Evolutionary conservation across 2,329 filamentous ascomycete species (phyloP), one percentile per base, ranked within the genome.

Genomic region (Alternaria arbusti): DNA sequence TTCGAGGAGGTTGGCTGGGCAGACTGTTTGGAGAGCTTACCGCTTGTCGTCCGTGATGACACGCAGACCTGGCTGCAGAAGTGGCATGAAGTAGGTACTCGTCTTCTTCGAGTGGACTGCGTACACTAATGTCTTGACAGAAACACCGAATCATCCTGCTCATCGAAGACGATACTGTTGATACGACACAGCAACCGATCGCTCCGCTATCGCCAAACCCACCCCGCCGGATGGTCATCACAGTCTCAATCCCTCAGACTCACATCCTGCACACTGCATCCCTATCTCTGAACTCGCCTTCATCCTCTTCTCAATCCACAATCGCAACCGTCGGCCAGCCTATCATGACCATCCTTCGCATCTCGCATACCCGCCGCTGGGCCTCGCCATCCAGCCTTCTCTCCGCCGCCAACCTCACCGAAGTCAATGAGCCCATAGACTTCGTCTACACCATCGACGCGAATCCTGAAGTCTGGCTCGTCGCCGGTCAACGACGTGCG

Each of bases 201-300:
- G 73, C 75, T 4, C 72, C 73, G 47, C 66, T 59, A 30, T 78
- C 73, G 4, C 72, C 44, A 74, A 79, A 77, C 22, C 82, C 86
- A 20, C 84, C 79, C 65, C 86, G 86, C 20, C 89, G 89, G 12
- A 94, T 99, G 70, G 84, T 91, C 28, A 96, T 99, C 57, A 92
- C 94, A 0, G 94, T 99, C 13, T 93, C 97, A 62, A 89, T 99
- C 1, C 95, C 95, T 0, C 89, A 91, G 1, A 85, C 97, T 2
- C 88, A 92, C 51, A 88, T 97, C 20, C 87, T 98, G 0, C 91
- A 97, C 79, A 96, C 92, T 0, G 90, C 91, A 3, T 88, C 91
- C 56, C 85, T 95, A 26, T 82, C 83, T 26, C 79, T 92, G 70
- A 73, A 79, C 74, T 78, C 75, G 46, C 67, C 80, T 62, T 69